Base-by-base conservation (phyloP, 208 protist genomes). In the Herpetomonas muscarum region DNA sequence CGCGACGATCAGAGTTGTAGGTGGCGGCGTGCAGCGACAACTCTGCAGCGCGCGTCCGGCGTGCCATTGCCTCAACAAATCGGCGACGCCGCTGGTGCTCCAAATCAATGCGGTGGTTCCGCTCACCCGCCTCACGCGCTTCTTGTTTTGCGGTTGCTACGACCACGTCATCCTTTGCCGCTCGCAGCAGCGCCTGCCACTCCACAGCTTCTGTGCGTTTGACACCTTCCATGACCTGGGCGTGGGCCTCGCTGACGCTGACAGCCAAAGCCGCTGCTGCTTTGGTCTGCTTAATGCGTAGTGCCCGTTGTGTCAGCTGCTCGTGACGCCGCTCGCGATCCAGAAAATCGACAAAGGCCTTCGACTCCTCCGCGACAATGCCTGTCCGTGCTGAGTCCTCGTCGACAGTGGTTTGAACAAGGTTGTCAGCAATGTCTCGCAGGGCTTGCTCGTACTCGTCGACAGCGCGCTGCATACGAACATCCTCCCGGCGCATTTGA, bases 401-500 rank as follows among this genome's bases (percentile, higher is more conserved):
- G 0, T 74, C 62, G 12, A 44, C 28, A 22, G 64, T 31, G 42
- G 65, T 73, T 21, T 56, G 28, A 3, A 17, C 48, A 7, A 70
- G 34, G 3, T 54, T 56, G 2, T 73, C 65, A 0, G 60, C 45
- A 24, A 69, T 63, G 4, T 52, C 28, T 25, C 60, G 41, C 5
- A 70, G 32, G 0, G 58, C 51, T 3, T 84, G 64, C 31, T 66
- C 73, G 44, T 67, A 36, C 13, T 64, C 55, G 2, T 25, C 48
- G 13, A 63, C 46, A 9, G 68, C 57, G 30, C 57, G 49, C 30
- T 67, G 39, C 31, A 79, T 54, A 39, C 74, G 37, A 45, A 48
- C 64, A 25, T 90, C 82, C 39, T 85, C 82, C 25, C 56, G 36
- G 1, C 70, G 71, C 82, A 90, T 80, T 13, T 32, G 61, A 1